Evolutionary conservation across 768 basidiomycete genomes (phyloP), one percentile per base, ranked within the genome.

Genomic region (Pleurotus pulmonarius): DNA sequence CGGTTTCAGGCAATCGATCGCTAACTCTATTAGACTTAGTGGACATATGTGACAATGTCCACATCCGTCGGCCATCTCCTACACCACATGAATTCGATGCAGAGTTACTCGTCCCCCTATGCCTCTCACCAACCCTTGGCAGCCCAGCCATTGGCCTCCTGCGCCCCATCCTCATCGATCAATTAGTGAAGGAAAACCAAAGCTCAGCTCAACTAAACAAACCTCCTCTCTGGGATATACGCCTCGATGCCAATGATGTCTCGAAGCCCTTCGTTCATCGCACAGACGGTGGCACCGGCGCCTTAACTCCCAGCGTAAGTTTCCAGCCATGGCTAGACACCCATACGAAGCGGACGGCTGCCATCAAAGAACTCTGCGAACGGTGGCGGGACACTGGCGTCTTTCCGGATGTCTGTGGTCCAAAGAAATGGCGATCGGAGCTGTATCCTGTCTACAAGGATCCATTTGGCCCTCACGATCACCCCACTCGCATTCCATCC

Each of bases 371-470:
- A 60, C 69, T 92, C 15, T 90, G 87, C 67, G 83, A 85, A 66
- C 78, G 82, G 44, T 94, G 92, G 92, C 80, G 88, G 43, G 86
- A 89, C 63, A 73, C 68, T 4, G 83, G 78, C 5, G 64, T 83
- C 25, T 90, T 87, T 61, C 64, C 78, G 15, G 80, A 85, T 52
- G 75, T 85, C 26, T 88, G 91, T 67, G 87, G 88, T 3, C 84
- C 82, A 13, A 76, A 69, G 60, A 89, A 94, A 56, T 98, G 96
- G 95, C 76, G 95, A 45, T 75, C 79, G 56, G 97, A 99, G 75
- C 70, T 83, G 66, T 98, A 97, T 65, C 79, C 89, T 20, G 73
- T 90, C 39, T 92, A 90, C 67, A 76, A 76, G 11, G 78, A 85
- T 61, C 88, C 90, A 1, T 86, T 91, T 62, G 84, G 85, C 7